phyloP scores from a whole-genome alignment of 2,329 filamentous ascomycete genomes.

The Botrytis fabae region DNA sequence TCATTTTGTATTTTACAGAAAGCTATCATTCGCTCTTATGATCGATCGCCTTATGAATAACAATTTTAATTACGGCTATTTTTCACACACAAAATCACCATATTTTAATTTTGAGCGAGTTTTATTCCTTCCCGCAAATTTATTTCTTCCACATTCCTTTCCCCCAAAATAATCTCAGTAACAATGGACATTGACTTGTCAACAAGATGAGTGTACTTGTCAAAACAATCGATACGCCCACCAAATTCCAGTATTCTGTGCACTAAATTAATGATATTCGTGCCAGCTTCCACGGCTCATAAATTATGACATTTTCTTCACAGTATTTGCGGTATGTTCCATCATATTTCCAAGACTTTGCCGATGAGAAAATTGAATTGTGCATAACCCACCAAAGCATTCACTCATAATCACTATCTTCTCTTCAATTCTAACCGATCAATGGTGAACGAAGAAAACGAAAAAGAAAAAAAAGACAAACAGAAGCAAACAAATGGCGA shows the following conservation, averaged over 20 bases:
- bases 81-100: neutral
- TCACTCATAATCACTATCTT: neutral
- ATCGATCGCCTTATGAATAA: neutral
- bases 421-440: neutral
- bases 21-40: neutral
- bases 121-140: neutral
- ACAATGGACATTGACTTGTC: neutral
- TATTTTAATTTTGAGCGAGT: neutral
- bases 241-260: neutral
- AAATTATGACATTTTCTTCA: fast-evolving
- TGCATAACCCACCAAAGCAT: neutral
- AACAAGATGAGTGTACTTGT: neutral
- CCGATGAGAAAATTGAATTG: too few species aligned
- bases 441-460: neutral
- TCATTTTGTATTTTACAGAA: neutral
- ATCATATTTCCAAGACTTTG: neutral
- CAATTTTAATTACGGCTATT: neutral
- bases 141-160: neutral
- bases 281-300: neutral
- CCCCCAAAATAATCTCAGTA: neutral
- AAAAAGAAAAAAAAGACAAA: neutral
- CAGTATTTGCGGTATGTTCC: neutral
- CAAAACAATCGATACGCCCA: neutral
- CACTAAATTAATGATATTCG: neutral
- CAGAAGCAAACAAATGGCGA: neutral